Evolutionary conservation across 768 basidiomycete genomes (phyloP), one percentile per base, ranked within the genome.

Genomic region (Tulasnella sp.): DNA sequence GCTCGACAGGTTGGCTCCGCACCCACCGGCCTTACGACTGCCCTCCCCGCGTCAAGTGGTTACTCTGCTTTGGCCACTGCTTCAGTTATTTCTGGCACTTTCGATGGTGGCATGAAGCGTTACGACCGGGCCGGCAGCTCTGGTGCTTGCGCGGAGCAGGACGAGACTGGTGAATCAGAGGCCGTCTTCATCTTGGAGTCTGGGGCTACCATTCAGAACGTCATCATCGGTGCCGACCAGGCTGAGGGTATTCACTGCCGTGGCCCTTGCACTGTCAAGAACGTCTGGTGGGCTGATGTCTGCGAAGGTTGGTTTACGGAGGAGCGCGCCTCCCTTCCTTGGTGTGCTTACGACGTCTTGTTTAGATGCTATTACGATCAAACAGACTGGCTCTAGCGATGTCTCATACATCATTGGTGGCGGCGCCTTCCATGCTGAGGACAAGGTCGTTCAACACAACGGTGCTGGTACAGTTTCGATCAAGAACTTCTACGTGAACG

Each of bases 271-370:
- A 82, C 80, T 20, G 64, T 82, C 60, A 41, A 77, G 54, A 81
- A 82, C 60, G 80, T 81, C 80, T 81, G 81, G 81, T 82, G 81
- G 81, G 54, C 60, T 40, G 80, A 82, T 75, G 81, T 82, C n/a
- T 82, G 81, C 76, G 81, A 82, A 75, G 81, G 80, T 77, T 40
- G n/a, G 40, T 40, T 74, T 2, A 24, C 18, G 20, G 1, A 11
- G 16, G 28, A 6, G n/a, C 14, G 48, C 48, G 7, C 28, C 12
- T 18, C 28, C 18, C 12, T 50, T 20, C 14, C 74, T 34, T 7
- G 31, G 16, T 44, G 40, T 44, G 34, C 48, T 75, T 5, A 75
- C 31, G 6, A 9, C 74, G 12, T 24, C 16, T 24, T 75, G 34
- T 42, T 7, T 50, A 44, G 42, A 44, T 42, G 42, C 42, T 11